Evolutionary conservation across 2,329 filamentous ascomycete genomes (phyloP).

Genomic region (Aspergillus felis): DNA sequence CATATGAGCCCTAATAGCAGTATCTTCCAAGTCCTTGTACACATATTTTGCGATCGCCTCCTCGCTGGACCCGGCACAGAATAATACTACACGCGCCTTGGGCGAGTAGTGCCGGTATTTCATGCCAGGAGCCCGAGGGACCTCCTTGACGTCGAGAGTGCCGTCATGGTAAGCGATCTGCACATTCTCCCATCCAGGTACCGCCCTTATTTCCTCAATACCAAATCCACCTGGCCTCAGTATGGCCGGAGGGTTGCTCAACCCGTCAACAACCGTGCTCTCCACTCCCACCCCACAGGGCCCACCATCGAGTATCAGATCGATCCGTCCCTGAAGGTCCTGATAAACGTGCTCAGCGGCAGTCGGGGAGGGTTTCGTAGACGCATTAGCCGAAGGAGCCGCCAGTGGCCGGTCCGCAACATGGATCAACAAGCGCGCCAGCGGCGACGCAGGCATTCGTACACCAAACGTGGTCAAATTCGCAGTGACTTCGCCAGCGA

Average conservation of each 20-base stretch:
- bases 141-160: constrained; percentile 59
- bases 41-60: constrained; percentile 29
- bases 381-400: constrained; percentile 90
- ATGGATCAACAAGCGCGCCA: constrained; percentile 85
- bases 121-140: constrained; percentile 89
- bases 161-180: constrained; percentile 74
- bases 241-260: constrained; percentile 75
- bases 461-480: constrained; percentile 80
- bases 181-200: constrained; percentile 76
- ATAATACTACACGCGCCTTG: constrained; percentile 78
- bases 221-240: constrained; percentile 83
- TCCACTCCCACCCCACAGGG: constrained; percentile 85
- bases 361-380: constrained; percentile 87
- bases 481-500: constrained; percentile 91
- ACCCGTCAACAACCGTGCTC: constrained; percentile 91
- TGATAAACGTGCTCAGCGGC: constrained; percentile 83
- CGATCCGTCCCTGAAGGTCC: constrained; percentile 77
- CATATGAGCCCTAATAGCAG: constrained; percentile 24
- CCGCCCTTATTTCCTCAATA: constrained; percentile 70
- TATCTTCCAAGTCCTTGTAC: constrained; percentile 29
- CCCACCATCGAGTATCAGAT: constrained; percentile 85
- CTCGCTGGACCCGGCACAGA: constrained; percentile 54
- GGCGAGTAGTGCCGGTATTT: constrained; percentile 99
- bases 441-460: constrained; percentile 77
- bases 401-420: constrained; percentile 75